A percentile compares a stretch with the other conserved stretches of the same genome.
Evolutionary conservation across 108 stramenopile genomes (phyloP).

Genomic region (Craspedostauros australis): DNA sequence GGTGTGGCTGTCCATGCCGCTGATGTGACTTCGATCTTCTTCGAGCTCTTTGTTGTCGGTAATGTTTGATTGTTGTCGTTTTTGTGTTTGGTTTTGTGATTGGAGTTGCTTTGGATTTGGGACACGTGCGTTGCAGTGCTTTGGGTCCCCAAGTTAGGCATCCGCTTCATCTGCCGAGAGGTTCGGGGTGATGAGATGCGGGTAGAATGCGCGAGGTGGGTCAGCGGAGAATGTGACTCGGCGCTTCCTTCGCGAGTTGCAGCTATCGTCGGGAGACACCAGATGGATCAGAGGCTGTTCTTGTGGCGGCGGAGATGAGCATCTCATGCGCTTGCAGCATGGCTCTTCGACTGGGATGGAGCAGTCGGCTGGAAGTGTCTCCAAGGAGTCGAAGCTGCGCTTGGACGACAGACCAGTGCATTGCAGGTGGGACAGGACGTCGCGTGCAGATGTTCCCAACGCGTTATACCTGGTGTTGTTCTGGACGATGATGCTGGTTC

Average conservation of each 20-base stretch:
- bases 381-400: slow-evolving; percentile 39
- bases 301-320: slow-evolving; percentile 33
- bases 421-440: slow-evolving; percentile 13
- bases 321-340: slow-evolving; percentile 8
- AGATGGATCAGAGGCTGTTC: slow-evolving; percentile 17
- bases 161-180: slow-evolving; percentile 34
- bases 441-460: slow-evolving; percentile 23
- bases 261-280: slow-evolving; percentile 34
- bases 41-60: slow-evolving; percentile 2
- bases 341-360: slow-evolving; percentile 16
- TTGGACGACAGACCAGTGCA: slow-evolving; percentile 32
- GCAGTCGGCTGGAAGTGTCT: slow-evolving; percentile 8
- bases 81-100: neutral
- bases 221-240: slow-evolving; percentile 36
- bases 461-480: slow-evolving; percentile 41
- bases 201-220: slow-evolving; percentile 31
- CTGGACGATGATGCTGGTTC: slow-evolving; percentile 19
- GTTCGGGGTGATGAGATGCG: slow-evolving; percentile 36
- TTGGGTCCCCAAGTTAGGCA: neutral
- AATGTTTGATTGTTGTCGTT: neutral
- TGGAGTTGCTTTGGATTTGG: neutral
- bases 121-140: neutral
- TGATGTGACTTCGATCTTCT: slow-evolving; percentile 2
- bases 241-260: slow-evolving; percentile 10
- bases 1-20: too few relatives aligned